Base-by-base conservation (phyloP, 495 filamentous ascomycete species). In the Xylaria longipes region DNA sequence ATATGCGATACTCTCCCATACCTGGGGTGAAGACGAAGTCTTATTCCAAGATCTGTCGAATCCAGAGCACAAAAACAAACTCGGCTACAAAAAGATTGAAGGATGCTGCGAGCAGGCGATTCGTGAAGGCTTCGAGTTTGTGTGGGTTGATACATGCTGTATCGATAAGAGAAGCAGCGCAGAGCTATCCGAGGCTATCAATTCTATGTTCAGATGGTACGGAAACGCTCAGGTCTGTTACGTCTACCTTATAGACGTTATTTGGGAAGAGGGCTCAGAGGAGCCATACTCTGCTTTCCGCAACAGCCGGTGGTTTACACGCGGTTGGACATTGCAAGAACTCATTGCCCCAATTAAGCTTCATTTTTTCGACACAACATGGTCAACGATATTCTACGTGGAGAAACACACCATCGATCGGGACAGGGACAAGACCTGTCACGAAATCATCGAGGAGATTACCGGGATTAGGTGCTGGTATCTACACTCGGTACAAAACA, bases 71-170 rank as follows among this genome's bases (percentile, higher is more conserved):
- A 33, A 20, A 22, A 3, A 43, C 27, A 63, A 63, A 22, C 35
- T 17, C 5, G 62, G 62, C 3, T 65, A 65, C 11, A 5, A 27
- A 22, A 65, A 65, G 27, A 65, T 65, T 22, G 27, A 48, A 33
- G 22, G 12, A 17, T 65, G 62, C 27, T 29, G 25, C 25, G 0
- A 33, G 62, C 27, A 35, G 17, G 62, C 62, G 1, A 35, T 35
- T 35, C 14, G 5, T 22, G 62, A 65, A 20, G 17, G 17, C n/a
- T 61, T 58, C 22, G 15, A 69, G 1, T 78, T 70, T 65, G 56
- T 74, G 8, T 79, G 77, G 77, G 50, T 78, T 12, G 77, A 79
- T 57, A 73, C 77, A 12, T 73, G 75, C 64, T 80, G 78, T 37
- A 78, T 77, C 58, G 65, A 81, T 63, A 81, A 81, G 70, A 72